Evolutionary conservation across 345 rosid genomes (phyloP).

Genomic region (Corchorus olitorius): DNA sequence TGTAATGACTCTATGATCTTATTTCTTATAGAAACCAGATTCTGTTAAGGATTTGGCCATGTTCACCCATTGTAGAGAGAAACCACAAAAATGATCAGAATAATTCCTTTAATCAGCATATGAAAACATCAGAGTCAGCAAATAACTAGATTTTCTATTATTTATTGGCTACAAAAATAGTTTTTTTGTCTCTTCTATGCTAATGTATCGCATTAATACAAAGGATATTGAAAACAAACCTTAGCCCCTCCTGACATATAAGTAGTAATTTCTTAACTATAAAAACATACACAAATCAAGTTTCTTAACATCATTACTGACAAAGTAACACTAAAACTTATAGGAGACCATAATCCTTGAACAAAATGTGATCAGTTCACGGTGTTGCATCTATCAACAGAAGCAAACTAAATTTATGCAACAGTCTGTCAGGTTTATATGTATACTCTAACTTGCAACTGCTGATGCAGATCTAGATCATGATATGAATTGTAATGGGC

Average conservation of each 20-base stretch:
- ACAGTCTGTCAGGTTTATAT: not conserved
- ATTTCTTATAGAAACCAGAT: too few species aligned
- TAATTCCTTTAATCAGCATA: too few species aligned
- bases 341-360: not conserved
- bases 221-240: slow-evolving; percentile 45
- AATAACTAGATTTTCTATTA: not conserved
- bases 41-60: too few species aligned
- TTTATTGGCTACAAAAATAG: not conserved
- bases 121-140: too few species aligned
- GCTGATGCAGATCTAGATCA: not conserved
- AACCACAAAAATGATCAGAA: not conserved
- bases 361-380: not conserved
- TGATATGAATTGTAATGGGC: not conserved
- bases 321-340: not conserved
- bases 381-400: not conserved
- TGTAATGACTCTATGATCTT: too few species aligned
- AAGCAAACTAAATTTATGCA: not conserved
- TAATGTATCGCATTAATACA: not conserved
- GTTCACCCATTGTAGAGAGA: too few species aligned
- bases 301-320: not conserved
- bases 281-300: not conserved
- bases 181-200: not conserved
- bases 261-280: slow-evolving; percentile 50
- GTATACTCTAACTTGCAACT: not conserved
- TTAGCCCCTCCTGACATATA: slow-evolving; percentile 94